Evolutionary conservation across 371 early-diverging fungal genomes (phyloP).

Genomic region (Basidiobolus meristosporus): DNA sequence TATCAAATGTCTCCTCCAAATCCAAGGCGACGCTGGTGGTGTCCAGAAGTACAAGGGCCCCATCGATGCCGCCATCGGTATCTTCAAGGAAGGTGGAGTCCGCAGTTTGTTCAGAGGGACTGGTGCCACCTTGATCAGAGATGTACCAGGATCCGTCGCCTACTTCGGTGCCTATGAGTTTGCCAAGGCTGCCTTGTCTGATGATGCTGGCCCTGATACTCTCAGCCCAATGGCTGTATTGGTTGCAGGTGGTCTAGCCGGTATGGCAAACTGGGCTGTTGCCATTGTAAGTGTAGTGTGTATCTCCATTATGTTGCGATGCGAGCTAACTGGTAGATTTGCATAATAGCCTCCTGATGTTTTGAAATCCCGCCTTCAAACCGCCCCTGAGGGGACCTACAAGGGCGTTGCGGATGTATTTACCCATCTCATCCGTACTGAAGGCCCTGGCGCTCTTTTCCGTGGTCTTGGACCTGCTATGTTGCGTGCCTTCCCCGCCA

Average conservation of each 20-base stretch:
- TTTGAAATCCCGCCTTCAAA: constrained; percentile 89
- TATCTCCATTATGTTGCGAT: too few species aligned
- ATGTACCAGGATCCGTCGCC: constrained; percentile 86
- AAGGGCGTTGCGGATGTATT: constrained; percentile 60
- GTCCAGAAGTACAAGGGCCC: constrained; percentile 61
- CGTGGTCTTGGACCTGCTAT: constrained; percentile 89
- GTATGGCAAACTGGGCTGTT: constrained; percentile 31
- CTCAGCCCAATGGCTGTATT: constrained; percentile 61
- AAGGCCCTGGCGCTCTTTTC: constrained; percentile 87
- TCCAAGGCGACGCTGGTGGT: constrained; percentile 20
- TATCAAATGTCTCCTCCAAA: constrained; percentile 88
- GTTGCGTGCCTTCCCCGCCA: constrained; percentile 89
- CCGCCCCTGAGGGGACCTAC: constrained; percentile 87
- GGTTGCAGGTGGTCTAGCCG: constrained; percentile 78
- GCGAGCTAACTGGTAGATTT: constrained; percentile 82
- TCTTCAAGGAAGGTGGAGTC: constrained; percentile 64
- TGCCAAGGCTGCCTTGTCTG: constrained; percentile 60
- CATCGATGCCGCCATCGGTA: constrained; percentile 48
- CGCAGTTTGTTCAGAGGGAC: constrained; percentile 81
- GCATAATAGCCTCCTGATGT: constrained; percentile 92
- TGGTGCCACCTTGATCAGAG: constrained; percentile 81
- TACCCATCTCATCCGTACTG: constrained; percentile 58
- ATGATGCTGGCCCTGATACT: constrained; percentile 42
- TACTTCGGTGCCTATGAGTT: constrained; percentile 93
- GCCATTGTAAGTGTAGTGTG: constrained; percentile 13